Evolutionary conservation across 73 alveolate genomes (phyloP).

Genomic region (Uronychia setigera): DNA sequence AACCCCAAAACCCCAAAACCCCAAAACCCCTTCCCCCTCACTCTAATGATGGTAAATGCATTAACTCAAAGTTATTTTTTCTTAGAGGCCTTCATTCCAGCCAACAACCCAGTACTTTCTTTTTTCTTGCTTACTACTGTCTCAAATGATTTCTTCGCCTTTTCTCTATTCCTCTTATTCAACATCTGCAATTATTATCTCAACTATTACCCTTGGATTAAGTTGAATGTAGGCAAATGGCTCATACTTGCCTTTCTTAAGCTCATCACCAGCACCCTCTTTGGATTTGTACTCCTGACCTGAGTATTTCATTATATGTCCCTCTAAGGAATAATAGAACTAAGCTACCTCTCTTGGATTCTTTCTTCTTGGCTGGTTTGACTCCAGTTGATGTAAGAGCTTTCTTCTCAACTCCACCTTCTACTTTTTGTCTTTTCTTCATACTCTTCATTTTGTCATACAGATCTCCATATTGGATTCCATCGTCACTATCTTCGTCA

Average conservation of each 20-base stretch:
- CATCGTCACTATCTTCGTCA: slow-evolving; percentile 47
- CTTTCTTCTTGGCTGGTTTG: slow-evolving; percentile 38
- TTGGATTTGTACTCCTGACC: slow-evolving; percentile 75
- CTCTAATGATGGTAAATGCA: too few relatives aligned
- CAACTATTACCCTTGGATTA: slow-evolving; percentile 56
- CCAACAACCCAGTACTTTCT: slow-evolving; percentile 28
- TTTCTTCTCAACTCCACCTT: slow-evolving; percentile 54
- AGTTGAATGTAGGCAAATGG: slow-evolving; percentile 92
- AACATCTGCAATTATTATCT: slow-evolving; percentile 42
- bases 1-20: too few relatives aligned
- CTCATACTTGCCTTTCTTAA: slow-evolving; percentile 86
- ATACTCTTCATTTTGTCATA: slow-evolving; percentile 11
- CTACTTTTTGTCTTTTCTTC: slow-evolving; percentile 33
- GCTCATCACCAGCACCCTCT: slow-evolving; percentile 84
- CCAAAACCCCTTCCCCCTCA: too few relatives aligned
- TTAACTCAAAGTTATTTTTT: slow-evolving; percentile 26
- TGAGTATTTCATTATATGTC: slow-evolving; percentile 80
- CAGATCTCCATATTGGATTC: neutral
- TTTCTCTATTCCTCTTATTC: slow-evolving; percentile 57
- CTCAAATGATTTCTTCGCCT: slow-evolving; percentile 61
- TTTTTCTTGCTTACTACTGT: slow-evolving; percentile 55
- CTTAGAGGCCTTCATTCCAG: slow-evolving; percentile 37
- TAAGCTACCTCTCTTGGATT: neutral
- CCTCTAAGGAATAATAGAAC: slow-evolving; percentile 19
- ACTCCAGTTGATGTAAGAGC: slow-evolving; percentile 34